These are phyloP conservation scores for Sindora glabra DNA, from an alignment of 306 rosid species.

Conservation along the genomic window DNA sequence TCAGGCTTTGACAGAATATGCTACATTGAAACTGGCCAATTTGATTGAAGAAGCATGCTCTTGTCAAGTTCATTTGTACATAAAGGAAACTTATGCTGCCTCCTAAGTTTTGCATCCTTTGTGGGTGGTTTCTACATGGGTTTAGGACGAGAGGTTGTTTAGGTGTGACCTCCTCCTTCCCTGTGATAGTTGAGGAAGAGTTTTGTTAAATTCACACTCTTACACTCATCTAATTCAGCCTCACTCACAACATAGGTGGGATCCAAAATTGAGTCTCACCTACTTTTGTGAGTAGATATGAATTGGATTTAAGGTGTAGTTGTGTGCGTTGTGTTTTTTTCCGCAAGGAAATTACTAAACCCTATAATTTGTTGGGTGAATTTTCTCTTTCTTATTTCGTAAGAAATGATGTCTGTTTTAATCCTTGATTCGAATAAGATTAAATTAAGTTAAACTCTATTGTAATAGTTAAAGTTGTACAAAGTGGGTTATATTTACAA, in stretches of 20 bases:
- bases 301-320: too few species aligned
- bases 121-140: slow-evolving; percentile 32
- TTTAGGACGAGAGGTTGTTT: slow-evolving; percentile 92
- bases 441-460: too few species aligned
- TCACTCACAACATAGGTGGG: too few species aligned
- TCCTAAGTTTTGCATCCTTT: slow-evolving; percentile 6
- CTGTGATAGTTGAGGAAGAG: slow-evolving; percentile 33
- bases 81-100: too few species aligned
- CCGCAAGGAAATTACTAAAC: slow-evolving; percentile 24
- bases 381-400: neutral
- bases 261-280: too few species aligned
- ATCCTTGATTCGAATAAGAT: slow-evolving; percentile 27
- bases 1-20: slow-evolving; percentile 80
- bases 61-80: slow-evolving; percentile 38
- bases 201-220: too few species aligned
- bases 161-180: slow-evolving; percentile 86
- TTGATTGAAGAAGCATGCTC: slow-evolving; percentile 2
- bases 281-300: too few species aligned
- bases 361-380: slow-evolving; percentile 15
- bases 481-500: slow-evolving; percentile 24
- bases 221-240: too few species aligned
- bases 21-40: slow-evolving; percentile 17
- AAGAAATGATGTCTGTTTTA: slow-evolving; percentile 1
- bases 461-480: slow-evolving; percentile 23
- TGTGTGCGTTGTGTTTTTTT: too few species aligned